These are phyloP conservation scores for Lasiodiplodia gonubiensis DNA, from an alignment of 2,329 filamentous ascomycete species.

Conservation along the genomic window DNA sequence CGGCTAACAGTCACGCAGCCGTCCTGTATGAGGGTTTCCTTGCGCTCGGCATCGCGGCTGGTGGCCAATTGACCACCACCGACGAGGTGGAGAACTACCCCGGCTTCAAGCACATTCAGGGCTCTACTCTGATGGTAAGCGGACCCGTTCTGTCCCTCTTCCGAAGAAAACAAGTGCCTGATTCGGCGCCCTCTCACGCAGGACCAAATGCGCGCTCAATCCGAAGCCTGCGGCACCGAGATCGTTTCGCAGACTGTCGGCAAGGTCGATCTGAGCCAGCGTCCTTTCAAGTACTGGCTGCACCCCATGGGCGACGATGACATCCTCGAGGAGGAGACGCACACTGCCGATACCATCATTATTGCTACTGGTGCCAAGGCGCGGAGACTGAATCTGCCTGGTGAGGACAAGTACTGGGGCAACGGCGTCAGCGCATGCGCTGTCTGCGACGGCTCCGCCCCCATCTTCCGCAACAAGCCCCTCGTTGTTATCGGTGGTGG, in stretches of 20 bases:
- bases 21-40: constrained; percentile 98
- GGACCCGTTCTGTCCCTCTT: neutral
- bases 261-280: constrained; percentile 79
- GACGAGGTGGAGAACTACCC: constrained; percentile 99
- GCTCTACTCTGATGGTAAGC: constrained; percentile 80
- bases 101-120: constrained; percentile 90
- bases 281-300: constrained; percentile 88
- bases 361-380: constrained; percentile 95
- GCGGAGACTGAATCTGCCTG: constrained; percentile 77
- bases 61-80: constrained; percentile 96
- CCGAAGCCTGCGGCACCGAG: constrained; percentile 86
- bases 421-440: constrained; percentile 95
- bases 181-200: constrained; percentile 39
- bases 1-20: constrained; percentile 55
- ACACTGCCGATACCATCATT: constrained; percentile 91
- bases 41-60: constrained; percentile 93
- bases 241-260: constrained; percentile 93
- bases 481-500: constrained; percentile 95
- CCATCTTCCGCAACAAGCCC: constrained; percentile 96
- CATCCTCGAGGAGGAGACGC: constrained; percentile 67
- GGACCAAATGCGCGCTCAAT: constrained; percentile 92
- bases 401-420: constrained; percentile 97
- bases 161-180: constrained; percentile 11
- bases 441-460: constrained; percentile 94
- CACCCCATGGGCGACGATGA: constrained; percentile 80